Evolutionary conservation across 1,284 basidiomycete genomes (phyloP).

Genomic region (Leccinum pachyderme): DNA sequence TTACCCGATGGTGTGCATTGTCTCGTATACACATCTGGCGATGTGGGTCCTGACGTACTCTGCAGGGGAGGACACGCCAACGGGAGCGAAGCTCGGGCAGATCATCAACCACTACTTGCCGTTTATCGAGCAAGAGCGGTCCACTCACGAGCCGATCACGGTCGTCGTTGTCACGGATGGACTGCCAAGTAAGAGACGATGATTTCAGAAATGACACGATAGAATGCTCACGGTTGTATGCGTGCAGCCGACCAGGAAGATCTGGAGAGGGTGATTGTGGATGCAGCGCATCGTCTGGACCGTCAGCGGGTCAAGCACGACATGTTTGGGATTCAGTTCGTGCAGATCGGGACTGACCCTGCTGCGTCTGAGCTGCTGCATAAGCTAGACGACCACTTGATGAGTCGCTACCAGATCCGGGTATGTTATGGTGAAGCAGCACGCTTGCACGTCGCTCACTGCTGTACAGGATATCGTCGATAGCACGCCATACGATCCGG

Average conservation of each 20-base stretch:
- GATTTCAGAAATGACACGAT: not conserved
- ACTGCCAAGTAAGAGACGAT: constrained; percentile 40
- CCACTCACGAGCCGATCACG: constrained; percentile 41
- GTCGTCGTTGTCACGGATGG: constrained; percentile 50
- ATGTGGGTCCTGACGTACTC: constrained; percentile 1
- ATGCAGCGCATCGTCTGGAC: constrained; percentile 49
- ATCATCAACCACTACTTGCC: constrained; percentile 43
- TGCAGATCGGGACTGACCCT: constrained; percentile 48
- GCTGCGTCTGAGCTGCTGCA: constrained; percentile 43
- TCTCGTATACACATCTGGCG: not conserved
- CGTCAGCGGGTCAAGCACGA: constrained; percentile 32
- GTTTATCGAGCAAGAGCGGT: constrained; percentile 35
- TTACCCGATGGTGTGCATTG: constrained; percentile 29
- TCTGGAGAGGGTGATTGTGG: constrained; percentile 46
- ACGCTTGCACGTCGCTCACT: not conserved
- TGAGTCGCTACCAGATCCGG: constrained; percentile 36
- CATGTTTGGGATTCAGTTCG: constrained; percentile 50
- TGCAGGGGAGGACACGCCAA: constrained; percentile 42
- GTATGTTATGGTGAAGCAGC: constrained; percentile 23
- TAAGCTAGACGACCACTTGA: constrained; percentile 46
- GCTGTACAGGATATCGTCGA: constrained; percentile 45
- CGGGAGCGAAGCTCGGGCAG: constrained; percentile 39
- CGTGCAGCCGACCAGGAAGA: constrained; percentile 46
- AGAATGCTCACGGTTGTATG: not conserved
- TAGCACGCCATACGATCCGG: constrained; percentile 39